These are phyloP conservation scores for Nakazawaea ambrosiae DNA, from an alignment of 805 yeast genomes.

Conservation along the genomic window DNA sequence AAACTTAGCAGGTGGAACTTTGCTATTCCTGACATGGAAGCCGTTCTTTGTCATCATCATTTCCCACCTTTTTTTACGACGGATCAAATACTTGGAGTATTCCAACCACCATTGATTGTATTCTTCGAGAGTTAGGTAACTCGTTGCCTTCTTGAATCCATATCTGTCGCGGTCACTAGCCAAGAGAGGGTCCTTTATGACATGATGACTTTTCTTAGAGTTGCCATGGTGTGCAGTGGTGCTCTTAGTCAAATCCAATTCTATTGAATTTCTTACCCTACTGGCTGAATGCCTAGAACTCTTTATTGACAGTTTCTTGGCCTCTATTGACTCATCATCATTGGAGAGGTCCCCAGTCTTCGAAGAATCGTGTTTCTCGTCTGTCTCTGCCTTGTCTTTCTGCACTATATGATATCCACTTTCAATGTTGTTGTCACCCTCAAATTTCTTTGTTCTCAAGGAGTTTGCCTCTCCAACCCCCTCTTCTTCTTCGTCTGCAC, in stretches of 20 bases:
- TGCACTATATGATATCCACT: too few relatives aligned
- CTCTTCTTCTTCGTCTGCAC: neutral
- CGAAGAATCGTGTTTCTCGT: too few relatives aligned
- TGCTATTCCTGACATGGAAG: constrained; percentile 33
- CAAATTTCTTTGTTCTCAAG: too few relatives aligned
- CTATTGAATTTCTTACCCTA: constrained; percentile 10
- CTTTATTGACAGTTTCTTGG: constrained; percentile 4
- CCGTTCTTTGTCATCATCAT: constrained; percentile 63
- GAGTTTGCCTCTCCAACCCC: too few relatives aligned
- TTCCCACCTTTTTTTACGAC: constrained; percentile 76
- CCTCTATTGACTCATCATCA: neutral
- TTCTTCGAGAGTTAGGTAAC: constrained; percentile 41
- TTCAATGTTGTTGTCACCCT: too few relatives aligned
- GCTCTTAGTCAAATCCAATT: constrained; percentile 3
- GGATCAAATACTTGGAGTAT: constrained; percentile 55
- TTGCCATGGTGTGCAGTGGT: constrained; percentile 3
- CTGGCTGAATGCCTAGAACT: constrained; percentile 12
- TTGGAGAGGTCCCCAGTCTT: too few relatives aligned
- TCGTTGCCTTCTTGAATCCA: constrained; percentile 73
- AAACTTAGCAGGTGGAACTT: constrained; percentile 48
- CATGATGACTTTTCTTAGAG: neutral
- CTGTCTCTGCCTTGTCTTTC: too few relatives aligned
- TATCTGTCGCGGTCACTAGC: constrained; percentile 57
- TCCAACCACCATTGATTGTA: constrained; percentile 73
- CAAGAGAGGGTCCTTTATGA: constrained; percentile 11